These are phyloP conservation scores for Epicoccum nigrum DNA, from an alignment of 2,329 filamentous ascomycete genomes.

Conservation along the genomic window DNA sequence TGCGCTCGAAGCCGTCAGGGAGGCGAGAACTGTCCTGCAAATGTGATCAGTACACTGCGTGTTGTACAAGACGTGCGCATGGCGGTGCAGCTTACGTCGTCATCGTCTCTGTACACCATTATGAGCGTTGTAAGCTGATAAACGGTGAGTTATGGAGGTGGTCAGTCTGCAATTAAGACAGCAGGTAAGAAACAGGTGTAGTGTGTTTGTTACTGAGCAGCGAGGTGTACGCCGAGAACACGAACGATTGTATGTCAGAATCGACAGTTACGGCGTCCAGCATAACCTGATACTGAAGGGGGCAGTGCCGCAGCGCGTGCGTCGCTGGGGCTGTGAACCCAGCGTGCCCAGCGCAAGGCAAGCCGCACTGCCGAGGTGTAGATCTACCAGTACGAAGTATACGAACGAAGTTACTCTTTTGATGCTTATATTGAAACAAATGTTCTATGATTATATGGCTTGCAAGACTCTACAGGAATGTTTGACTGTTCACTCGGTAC, in stretches of 20 bases:
- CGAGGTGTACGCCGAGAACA: too few species aligned
- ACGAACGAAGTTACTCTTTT: too few species aligned
- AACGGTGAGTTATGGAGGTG: not conserved
- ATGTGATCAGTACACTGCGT: not conserved
- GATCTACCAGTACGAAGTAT: too few species aligned
- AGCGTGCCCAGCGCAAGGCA: too few species aligned
- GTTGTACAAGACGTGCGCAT: too few species aligned
- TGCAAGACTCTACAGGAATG: too few species aligned
- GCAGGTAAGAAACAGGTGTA: not conserved
- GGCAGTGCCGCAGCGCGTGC: not conserved
- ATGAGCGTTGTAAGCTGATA: not conserved
- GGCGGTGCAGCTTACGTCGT: conserved; percentile 6
- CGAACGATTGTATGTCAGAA: not conserved
- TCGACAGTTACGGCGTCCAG: not conserved
- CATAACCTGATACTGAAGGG: not conserved
- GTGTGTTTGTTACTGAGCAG: too few species aligned
- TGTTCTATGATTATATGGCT: too few species aligned
- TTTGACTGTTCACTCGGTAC: too few species aligned
- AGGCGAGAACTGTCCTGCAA: conserved; percentile 58
- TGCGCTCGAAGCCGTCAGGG: conserved; percentile 60
- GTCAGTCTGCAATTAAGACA: conserved; percentile 13
- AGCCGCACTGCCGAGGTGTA: too few species aligned
- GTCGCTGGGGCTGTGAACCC: too few species aligned
- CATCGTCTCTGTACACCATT: conserved; percentile 15
- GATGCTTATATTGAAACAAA: too few species aligned